Base-by-base conservation (phyloP, 805 yeast species). In the Pichia manshurica region DNA sequence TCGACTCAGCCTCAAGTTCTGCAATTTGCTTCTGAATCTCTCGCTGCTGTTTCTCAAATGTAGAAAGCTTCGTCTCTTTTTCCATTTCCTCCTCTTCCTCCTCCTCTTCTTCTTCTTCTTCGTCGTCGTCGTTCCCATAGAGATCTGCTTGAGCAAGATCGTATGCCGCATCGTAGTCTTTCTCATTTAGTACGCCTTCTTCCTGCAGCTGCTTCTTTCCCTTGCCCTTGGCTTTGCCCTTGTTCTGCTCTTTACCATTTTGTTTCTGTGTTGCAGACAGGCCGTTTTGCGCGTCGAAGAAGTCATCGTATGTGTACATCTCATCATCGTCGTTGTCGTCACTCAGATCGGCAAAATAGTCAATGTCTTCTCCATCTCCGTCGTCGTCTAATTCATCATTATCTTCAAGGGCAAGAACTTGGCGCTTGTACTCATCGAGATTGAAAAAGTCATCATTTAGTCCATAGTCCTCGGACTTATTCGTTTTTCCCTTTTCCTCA, bases 361-460 rank as follows among this genome's bases (percentile, higher is more conserved):
- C 81, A 51, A 75, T 63, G 33, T 79, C 86, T 36, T 72, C 80
- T 20, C 71, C 75, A 6, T 70, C 73, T 38, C 54, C 58, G 6
- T 73, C 79, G 22, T 67, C 72, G 35, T 74, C 73, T 6, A 72
- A 71, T 33, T 73, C 75, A 39, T 72, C 73, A 29, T 63, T 70
- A 47, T 58, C 60, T 51, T 56, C 60, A 38, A 57, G 44, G 3
- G 58, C 58, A 15, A 46, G 20, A 35, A 61, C 63, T 52, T 62
- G 66, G 42, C 55, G 59, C 45, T 61, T 59, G 44, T 86, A 91
- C 46, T 84, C 86, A 54, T 88, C 95, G 37, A 91, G 78, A 50
- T 87, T 81, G 61, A 91, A 91, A 56, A 89, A 83, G 6, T 81
- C 87, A 58, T 87, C 95, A 60, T 90, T 86, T 28, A 90, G 71